Conservation (phyloP, 2,329 filamentous ascomycete genomes). For the Phialophora verrucosa region DNA sequence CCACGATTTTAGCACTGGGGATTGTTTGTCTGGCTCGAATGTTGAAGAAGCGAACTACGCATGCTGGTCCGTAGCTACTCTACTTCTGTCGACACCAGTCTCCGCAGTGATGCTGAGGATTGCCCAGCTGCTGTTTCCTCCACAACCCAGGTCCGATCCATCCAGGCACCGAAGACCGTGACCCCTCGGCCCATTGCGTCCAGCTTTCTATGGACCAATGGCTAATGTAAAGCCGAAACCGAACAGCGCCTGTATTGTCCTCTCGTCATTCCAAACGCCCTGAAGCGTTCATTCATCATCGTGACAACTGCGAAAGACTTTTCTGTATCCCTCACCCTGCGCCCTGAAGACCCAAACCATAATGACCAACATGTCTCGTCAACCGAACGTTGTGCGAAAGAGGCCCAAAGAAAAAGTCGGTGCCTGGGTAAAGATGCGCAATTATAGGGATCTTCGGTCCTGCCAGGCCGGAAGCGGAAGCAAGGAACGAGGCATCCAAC, state of each 20-base stretch:
- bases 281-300: constrained; percentile 12
- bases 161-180: not conserved
- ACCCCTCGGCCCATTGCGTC: not conserved
- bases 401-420: not conserved
- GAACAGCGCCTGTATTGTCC: not conserved
- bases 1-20: not conserved
- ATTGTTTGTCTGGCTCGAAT: not conserved
- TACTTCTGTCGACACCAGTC: not conserved
- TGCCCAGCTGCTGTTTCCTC: not conserved
- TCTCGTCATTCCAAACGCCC: constrained; percentile 2
- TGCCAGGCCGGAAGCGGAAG: not conserved
- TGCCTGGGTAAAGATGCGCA: not conserved
- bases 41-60: not conserved
- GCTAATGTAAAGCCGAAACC: constrained; percentile 7
- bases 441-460: not conserved
- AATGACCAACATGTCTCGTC: not conserved
- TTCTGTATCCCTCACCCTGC: constrained; percentile 18
- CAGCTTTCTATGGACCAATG: not conserved
- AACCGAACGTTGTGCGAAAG: not conserved
- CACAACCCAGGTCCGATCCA: not conserved
- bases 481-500: not conserved
- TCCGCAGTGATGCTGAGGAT: not conserved
- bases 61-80: not conserved
- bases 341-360: not conserved
- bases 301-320: constrained; percentile 11